Evolutionary conservation across 1,284 basidiomycete species (phyloP).

Genomic region (Ganoderma sp.): DNA sequence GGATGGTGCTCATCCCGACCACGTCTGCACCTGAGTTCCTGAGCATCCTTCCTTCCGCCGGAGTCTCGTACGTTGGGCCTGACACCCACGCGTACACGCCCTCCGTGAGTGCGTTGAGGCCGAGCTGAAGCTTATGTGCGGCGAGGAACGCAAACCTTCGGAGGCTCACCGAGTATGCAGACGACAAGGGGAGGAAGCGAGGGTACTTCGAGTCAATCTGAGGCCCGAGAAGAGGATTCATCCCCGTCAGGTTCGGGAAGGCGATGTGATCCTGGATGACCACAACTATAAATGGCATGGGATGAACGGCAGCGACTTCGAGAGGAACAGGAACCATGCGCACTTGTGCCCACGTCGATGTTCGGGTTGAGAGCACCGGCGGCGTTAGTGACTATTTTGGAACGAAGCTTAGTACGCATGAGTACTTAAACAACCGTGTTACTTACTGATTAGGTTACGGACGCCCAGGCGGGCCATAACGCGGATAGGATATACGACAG

Average conservation of each 20-base stretch:
- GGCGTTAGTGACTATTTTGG: slow-evolving; percentile 77
- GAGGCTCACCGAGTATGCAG: slow-evolving; percentile 77
- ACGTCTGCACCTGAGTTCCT: slow-evolving; percentile 78
- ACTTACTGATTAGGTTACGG: slow-evolving; percentile 73
- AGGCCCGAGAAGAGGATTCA: slow-evolving; percentile 81
- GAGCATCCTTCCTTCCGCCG: slow-evolving; percentile 80
- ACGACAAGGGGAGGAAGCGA: slow-evolving; percentile 80
- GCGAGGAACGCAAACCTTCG: slow-evolving; percentile 73
- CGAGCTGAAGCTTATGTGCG: slow-evolving; percentile 59
- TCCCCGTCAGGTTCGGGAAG: slow-evolving; percentile 76
- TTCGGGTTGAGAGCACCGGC: slow-evolving; percentile 77
- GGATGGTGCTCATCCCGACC: slow-evolving; percentile 91
- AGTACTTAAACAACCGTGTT: neutral
- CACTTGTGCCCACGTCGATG: slow-evolving; percentile 82
- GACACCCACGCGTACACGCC: slow-evolving; percentile 88
- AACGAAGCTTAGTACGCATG: neutral
- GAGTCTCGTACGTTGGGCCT: slow-evolving; percentile 85
- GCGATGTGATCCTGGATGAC: slow-evolving; percentile 84
- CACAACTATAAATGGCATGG: slow-evolving; percentile 58
- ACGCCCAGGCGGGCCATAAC: slow-evolving; percentile 78
- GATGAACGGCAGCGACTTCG: neutral
- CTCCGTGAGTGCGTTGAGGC: slow-evolving; percentile 61
- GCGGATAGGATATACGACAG: slow-evolving; percentile 79
- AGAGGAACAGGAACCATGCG: slow-evolving; percentile 32
- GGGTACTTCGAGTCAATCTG: slow-evolving; percentile 57